Base-by-base conservation (phyloP, 2,329 filamentous ascomycete species). In the Neonectria neomacrospora region DNA sequence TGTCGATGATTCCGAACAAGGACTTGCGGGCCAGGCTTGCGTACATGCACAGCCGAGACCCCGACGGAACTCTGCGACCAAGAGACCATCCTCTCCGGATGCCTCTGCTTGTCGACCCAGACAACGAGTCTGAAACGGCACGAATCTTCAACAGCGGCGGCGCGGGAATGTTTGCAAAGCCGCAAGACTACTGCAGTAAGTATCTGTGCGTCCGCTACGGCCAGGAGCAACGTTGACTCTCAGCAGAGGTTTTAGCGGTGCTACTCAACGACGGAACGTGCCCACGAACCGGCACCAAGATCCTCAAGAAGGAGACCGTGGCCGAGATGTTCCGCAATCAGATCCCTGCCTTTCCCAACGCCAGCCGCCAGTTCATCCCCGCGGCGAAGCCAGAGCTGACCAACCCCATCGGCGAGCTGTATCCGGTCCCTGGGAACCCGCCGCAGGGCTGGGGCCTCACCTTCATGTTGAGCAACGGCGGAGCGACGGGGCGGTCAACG, bases 281-380 rank as follows among this genome's bases (percentile, higher is more conserved):
- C 34, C 86, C 90, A 0, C 80, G 69, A 0, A 91, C 87, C 0
- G 83, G 84, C 1, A 73, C 75, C 0, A 79, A 80, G 54, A 83
- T 92, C 32, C 80, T 92, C 7, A 78, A 80, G 20, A 79, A 82
- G 16, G 78, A 82, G 30, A 90, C 88, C 0, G 84, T 92, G 0
- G 81, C 88, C 12, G 76, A 84, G 32, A 90, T 92, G 86, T 91
- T 88, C 74, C 80, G 79, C 60, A 91, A 92, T 72, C 88, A 89
- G 66, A 83, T 90, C 54, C 81, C 85, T 0, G 63, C 83, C 1
- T 81, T 85, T 51, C 86, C 87, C 0, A 71, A 88, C 64, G 87
- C 86, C 59, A 80, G 80, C 1, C 79, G 83, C 1, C 77, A 80
- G 62, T 69, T 71, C 2, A 78, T 86, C 2, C 74, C 81, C 0